Base-by-base conservation (phyloP, 768 basidiomycete species). In the Serendipita sp. region DNA sequence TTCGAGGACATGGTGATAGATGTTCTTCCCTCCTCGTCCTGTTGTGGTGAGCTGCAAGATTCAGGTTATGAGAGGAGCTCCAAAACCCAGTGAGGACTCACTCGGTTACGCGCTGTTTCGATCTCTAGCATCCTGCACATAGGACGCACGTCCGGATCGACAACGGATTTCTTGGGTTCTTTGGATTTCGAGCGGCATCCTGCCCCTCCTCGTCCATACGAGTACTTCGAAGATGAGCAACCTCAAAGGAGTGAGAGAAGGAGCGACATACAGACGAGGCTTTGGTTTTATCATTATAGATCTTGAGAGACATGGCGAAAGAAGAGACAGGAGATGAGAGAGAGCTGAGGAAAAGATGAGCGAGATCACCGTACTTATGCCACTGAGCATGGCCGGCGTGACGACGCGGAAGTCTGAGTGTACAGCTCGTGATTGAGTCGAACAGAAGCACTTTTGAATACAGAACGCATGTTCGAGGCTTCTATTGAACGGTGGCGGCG, bases 61-160 rank as follows among this genome's bases (percentile, higher is more conserved):
- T 9, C 5, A 48, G 38, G 5, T 5, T 38, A 14, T 38, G 38
- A 48, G 45, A 48, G 45, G 45, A 48, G 26, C 7, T 5, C 5
- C 7, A 20, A n/a, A 20, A 20, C 45, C n/a, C 45, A 48, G 45
- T n/a, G 13, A 48, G 45, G 45, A 58, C 53, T 58, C 30, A 58
- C 53, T 34, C 53, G 53, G 53, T 58, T 58, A 58, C 53, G 53
- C 9, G 53, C 53, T 33, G 53, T 58, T 33, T 58, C 53, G n/a
- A 58, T 9, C 30, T 58, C 53, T 11, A 58, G 53, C 24, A 58
- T 34, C n/a, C 31, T 58, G 26, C 4, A 11, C 11, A 30, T 58
- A n/a, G 53, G 53, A 31, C 24, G 24, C 9, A 58, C 11, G 20
- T 58, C 53, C 11, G 53, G 53, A 26, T 58, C 53, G 26, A 58